Evolutionary conservation across 2,329 filamentous ascomycete species (phyloP).

Genomic region (Thyridium curvatum): DNA sequence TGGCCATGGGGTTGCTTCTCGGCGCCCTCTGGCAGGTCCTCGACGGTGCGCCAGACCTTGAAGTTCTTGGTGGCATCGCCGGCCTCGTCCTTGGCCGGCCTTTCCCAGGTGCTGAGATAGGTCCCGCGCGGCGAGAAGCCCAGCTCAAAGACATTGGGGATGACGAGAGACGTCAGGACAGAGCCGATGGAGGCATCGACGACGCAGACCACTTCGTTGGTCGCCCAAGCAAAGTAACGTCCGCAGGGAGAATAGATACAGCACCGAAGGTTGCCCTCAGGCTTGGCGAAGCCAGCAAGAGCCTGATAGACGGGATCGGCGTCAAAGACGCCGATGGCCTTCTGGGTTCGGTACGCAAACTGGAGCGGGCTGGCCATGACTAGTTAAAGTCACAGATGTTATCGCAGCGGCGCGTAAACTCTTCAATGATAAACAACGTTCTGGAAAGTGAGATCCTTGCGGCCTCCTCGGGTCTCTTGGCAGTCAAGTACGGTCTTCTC

Average conservation of each 20-base stretch:
- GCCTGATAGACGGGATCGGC: conserved; percentile 82
- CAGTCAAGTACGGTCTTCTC: too few relatives aligned
- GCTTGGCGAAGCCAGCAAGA: conserved; percentile 76
- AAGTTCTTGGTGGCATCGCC: conserved; percentile 94
- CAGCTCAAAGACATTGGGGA: conserved; percentile 85
- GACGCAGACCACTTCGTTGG: conserved; percentile 78
- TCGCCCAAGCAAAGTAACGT: conserved; percentile 93
- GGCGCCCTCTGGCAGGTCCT: conserved; percentile 54
- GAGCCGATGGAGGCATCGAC: conserved; percentile 74
- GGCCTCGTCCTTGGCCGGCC: conserved; percentile 83
- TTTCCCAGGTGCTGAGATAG: conserved; percentile 95
- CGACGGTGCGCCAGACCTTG: conserved; percentile 87
- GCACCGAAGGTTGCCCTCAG: conserved; percentile 91
- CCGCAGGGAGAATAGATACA: conserved; percentile 94
- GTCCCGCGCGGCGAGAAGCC: conserved; percentile 90
- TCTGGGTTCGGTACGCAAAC: conserved; percentile 95
- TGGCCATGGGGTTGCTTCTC: conserved; percentile 73
- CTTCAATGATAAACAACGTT: conserved; percentile 3
- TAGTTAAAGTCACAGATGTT: conserved; percentile 75
- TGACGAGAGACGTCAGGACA: conserved; percentile 66
- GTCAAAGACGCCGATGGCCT: conserved; percentile 91
- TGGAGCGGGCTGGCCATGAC: conserved; percentile 91
- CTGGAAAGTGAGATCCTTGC: too few relatives aligned
- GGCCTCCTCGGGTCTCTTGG: too few relatives aligned
- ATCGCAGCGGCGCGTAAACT: neutral